Percentiles rank a stretch among this genome's conserved stretches.
phyloP scores from a whole-genome alignment of 1,284 basidiomycete genomes.

The Fomes fomentarius region DNA sequence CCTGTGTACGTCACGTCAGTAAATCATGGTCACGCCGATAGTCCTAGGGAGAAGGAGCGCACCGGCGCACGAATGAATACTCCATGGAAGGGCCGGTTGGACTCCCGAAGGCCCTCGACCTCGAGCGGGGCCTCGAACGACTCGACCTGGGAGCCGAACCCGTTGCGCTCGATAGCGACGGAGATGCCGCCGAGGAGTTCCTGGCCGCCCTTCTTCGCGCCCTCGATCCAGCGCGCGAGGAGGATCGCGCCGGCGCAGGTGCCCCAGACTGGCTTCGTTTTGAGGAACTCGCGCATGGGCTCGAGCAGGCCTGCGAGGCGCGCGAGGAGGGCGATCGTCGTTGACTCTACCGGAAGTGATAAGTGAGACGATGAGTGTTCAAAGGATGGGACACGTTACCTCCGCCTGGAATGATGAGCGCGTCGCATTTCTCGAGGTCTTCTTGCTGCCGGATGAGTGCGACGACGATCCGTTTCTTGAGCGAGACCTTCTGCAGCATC shows the following conservation, averaged over 20 bases:
- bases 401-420: slow-evolving; percentile 91
- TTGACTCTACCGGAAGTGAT: slow-evolving; percentile 66
- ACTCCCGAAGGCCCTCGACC: slow-evolving; percentile 66
- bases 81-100: slow-evolving; percentile 75
- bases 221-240: slow-evolving; percentile 73
- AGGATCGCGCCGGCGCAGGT: slow-evolving; percentile 98
- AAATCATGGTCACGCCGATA: not conserved
- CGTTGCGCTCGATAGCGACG: slow-evolving; percentile 86
- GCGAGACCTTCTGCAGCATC: slow-evolving; percentile 62
- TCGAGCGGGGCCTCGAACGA: slow-evolving; percentile 85
- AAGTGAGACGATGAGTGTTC: not conserved
- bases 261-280: slow-evolving; percentile 86
- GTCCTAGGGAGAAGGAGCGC: slow-evolving; percentile 18
- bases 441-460: slow-evolving; percentile 78
- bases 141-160: slow-evolving; percentile 87
- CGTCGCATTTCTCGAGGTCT: slow-evolving; percentile 81
- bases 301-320: slow-evolving; percentile 80
- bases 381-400: slow-evolving; percentile 43
- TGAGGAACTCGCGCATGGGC: slow-evolving; percentile 74
- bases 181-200: slow-evolving; percentile 86
- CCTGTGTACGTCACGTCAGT: slow-evolving; percentile 44
- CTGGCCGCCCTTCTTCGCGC: slow-evolving; percentile 87
- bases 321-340: slow-evolving; percentile 89
- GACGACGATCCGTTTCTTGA: slow-evolving; percentile 48
- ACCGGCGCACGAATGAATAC: slow-evolving; percentile 95